Evolutionary conservation across 106 monocot genomes (phyloP), one percentile per base, ranked within the genome.

Genomic region (Apostasia shenzhenica): DNA sequence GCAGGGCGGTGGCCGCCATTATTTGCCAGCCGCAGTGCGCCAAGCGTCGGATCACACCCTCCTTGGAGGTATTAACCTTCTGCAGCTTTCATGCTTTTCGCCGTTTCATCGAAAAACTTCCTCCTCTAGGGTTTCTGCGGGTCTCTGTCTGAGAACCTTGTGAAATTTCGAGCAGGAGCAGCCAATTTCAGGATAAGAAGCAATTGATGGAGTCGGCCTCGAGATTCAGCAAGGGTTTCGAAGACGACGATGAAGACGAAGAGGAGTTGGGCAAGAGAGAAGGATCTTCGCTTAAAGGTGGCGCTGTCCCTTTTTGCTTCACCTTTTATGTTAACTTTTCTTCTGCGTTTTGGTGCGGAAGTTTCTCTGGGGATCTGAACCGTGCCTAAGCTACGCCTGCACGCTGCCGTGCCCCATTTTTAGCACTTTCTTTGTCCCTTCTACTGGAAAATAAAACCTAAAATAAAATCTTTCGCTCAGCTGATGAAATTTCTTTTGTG

Each of bases 201-300:
- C 50, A 43, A 41, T 52, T 75, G 14, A 75, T 68, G 75, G 75
- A 75, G 9, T 75, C 75, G 10, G 59, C 59, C 38, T 68, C 68
- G 54, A 75, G 68, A 61, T 61, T 68, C 67, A 61, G 68, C 26
- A 42, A 61, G 45, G 75, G 67, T 14, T 75, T 75, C 53, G 75
- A 62, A 5, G 75, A 76, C 0, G 75, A 75, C 1, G 69, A 67
- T 5, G 69, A 76, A 1, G 75, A 76, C 1, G 75, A 61, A 3
- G 75, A 68, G 43, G 68, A 61, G 37, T 76, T 76, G 38, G 61
- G 75, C 6, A 76, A 52, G 75, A 45, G 60, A 45, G 75, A 69
- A 48, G 50, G 67, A 2, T 59, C 67, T 59, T 75, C 75, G 2
- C 59, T 49, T 38, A 68, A 59, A 76, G 69, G 75, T 76, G 42